Evolutionary conservation across 2,329 filamentous ascomycete genomes (phyloP).

Genomic region (Knufia fluminis): DNA sequence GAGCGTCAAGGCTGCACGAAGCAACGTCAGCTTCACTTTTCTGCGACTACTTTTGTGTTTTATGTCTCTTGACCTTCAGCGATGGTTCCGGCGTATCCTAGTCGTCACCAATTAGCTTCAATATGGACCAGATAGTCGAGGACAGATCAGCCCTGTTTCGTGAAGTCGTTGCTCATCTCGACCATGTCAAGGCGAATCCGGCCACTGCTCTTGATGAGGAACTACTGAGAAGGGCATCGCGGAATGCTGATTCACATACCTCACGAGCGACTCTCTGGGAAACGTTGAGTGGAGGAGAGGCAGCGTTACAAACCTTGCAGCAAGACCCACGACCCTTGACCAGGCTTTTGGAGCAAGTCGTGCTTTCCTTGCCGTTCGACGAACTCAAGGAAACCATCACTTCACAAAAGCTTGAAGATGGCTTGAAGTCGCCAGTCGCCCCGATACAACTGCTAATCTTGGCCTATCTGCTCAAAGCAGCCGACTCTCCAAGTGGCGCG

Average conservation of each 20-base stretch:
- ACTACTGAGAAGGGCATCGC: constrained; percentile 19
- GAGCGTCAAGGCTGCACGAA: not conserved
- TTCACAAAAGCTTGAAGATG: constrained; percentile 46
- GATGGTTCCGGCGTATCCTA: not conserved
- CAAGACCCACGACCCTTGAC: constrained; percentile 50
- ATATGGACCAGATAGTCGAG: constrained; percentile 19
- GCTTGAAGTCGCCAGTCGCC: constrained; percentile 41
- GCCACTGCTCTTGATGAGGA: constrained; percentile 17
- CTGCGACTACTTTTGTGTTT: too few species aligned
- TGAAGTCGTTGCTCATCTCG: constrained; percentile 20
- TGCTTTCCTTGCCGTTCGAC: constrained; percentile 41
- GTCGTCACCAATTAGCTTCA: constrained; percentile 30
- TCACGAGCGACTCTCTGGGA: constrained; percentile 17
- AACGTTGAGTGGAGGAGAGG: constrained; percentile 17
- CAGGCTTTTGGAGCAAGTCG: constrained; percentile 43
- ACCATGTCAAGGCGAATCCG: constrained; percentile 13
- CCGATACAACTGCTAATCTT: constrained; percentile 50
- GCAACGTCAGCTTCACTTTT: constrained; percentile 4
- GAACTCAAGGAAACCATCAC: constrained; percentile 41
- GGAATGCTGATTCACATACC: constrained; percentile 17
- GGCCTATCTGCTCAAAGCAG: constrained; percentile 48
- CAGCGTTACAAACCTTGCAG: constrained; percentile 32
- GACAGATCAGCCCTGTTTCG: constrained; percentile 17
- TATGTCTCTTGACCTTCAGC: too few species aligned
- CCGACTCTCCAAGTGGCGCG: constrained; percentile 42